Conservation (phyloP, 306 rosid genomes). For the Quercus rubra region DNA sequence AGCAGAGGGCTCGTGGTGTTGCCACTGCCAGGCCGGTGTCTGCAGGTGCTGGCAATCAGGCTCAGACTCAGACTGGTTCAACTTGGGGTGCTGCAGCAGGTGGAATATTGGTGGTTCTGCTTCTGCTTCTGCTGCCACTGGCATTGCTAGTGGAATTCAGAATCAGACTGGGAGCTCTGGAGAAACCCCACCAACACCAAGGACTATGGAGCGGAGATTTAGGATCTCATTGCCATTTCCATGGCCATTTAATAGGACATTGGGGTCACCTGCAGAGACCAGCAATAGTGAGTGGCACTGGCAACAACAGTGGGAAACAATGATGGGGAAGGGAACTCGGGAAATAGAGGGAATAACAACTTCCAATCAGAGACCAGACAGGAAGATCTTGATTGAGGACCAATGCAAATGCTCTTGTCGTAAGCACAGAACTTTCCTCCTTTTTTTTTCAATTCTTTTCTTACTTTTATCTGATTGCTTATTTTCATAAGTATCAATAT, state of each 20-base stretch:
- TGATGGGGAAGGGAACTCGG: slow-evolving; percentile 54
- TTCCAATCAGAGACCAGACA: slow-evolving; percentile 75
- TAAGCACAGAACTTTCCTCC: slow-evolving; percentile 18
- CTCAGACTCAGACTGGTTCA: slow-evolving; percentile 29
- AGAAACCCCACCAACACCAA: slow-evolving; percentile 34
- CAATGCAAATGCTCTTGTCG: slow-evolving; percentile 35
- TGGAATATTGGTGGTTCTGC: slow-evolving; percentile 8
- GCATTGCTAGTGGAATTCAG: slow-evolving; percentile 21
- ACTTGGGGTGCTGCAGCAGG: slow-evolving; percentile 12
- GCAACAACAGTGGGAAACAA: slow-evolving; percentile 36
- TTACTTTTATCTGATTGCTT: background rate
- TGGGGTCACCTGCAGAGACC: slow-evolving; percentile 55
- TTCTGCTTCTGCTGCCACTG: slow-evolving; percentile 9
- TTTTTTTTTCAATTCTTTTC: slow-evolving; percentile 8
- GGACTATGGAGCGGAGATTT: slow-evolving; percentile 50
- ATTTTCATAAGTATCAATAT: background rate
- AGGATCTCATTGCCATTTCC: slow-evolving; percentile 76
- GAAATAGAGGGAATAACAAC: slow-evolving; percentile 58
- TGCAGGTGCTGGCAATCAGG: slow-evolving; percentile 23
- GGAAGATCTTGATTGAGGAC: slow-evolving; percentile 84
- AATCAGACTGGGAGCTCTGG: slow-evolving; percentile 7
- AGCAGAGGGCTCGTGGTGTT: slow-evolving; percentile 46
- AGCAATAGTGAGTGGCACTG: slow-evolving; percentile 55
- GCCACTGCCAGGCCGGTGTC: slow-evolving; percentile 8
- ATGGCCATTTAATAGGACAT: slow-evolving; percentile 41